These are phyloP conservation scores for Candida parachauliodes DNA, from an alignment of 805 yeast species.

Conservation along the genomic window DNA sequence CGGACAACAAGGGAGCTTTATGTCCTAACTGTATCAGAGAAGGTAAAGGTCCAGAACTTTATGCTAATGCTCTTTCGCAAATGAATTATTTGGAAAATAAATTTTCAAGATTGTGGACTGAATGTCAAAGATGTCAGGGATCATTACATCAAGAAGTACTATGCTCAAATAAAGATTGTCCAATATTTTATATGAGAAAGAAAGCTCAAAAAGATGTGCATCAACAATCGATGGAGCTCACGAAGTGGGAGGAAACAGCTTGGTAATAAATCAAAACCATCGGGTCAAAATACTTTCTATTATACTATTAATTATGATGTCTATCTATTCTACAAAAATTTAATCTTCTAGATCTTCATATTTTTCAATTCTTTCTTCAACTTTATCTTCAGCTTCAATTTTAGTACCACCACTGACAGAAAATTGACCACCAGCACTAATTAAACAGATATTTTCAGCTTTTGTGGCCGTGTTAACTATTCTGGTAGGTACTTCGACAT, in stretches of 20 bases:
- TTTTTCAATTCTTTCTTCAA: slow-evolving; percentile 48
- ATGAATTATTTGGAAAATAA: slow-evolving; percentile 78
- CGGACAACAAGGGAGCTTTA: slow-evolving; percentile 61
- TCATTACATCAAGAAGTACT: slow-evolving; percentile 92
- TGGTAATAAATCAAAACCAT: no score
- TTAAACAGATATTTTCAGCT: slow-evolving; percentile 60
- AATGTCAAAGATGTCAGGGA: slow-evolving; percentile 97
- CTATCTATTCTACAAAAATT: neutral
- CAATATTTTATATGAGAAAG: slow-evolving; percentile 94
- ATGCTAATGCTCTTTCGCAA: slow-evolving; percentile 74
- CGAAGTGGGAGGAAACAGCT: slow-evolving; percentile 59
- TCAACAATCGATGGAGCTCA: slow-evolving; percentile 54
- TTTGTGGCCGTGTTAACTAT: slow-evolving; percentile 93
- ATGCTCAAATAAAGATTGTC: slow-evolving; percentile 95
- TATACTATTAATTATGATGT: no score
- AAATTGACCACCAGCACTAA: slow-evolving; percentile 97
- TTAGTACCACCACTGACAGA: slow-evolving; percentile 82
- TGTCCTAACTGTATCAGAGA: slow-evolving; percentile 73
- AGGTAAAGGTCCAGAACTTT: slow-evolving; percentile 74
- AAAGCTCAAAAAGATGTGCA: slow-evolving; percentile 73
- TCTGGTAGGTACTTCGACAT: slow-evolving; percentile 82
- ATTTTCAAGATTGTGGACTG: slow-evolving; percentile 92
- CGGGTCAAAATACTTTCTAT: no score
- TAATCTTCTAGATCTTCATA: slow-evolving; percentile 49
- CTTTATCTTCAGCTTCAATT: slow-evolving; percentile 48